These are phyloP conservation scores for Pichia scutulata DNA, from an alignment of 805 yeast species.

Conservation along the genomic window DNA sequence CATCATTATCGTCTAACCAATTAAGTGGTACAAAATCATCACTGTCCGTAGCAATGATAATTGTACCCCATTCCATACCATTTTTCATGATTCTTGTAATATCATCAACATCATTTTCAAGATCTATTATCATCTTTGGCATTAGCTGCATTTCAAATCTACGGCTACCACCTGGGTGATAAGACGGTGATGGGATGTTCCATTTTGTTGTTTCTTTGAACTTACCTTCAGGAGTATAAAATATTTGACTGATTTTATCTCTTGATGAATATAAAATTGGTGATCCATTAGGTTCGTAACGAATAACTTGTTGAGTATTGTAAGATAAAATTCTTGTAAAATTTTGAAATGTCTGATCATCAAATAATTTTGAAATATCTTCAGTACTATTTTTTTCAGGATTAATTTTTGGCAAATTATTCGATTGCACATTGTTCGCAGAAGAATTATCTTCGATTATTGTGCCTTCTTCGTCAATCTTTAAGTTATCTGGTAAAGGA, in stretches of 20 bases:
- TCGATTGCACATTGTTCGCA: slow-evolving; percentile 6
- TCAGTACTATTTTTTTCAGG: slow-evolving; percentile 25
- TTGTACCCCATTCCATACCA: slow-evolving; percentile 98
- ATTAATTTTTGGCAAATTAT: slow-evolving; percentile 16
- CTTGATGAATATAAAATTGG: slow-evolving; percentile 68
- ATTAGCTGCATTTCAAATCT: slow-evolving; percentile 83
- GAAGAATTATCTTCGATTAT: slow-evolving; percentile 9
- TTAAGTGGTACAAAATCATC: slow-evolving; percentile 13
- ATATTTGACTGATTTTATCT: slow-evolving; percentile 44
- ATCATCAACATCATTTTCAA: slow-evolving; percentile 42
- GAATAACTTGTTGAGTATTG: slow-evolving; percentile 79
- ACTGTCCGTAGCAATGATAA: slow-evolving; percentile 58
- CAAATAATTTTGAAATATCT: slow-evolving; percentile 46
- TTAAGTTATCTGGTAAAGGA: slow-evolving; percentile 36
- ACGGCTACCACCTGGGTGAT: slow-evolving; percentile 51
- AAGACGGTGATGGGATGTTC: slow-evolving; percentile 51
- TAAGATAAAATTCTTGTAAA: slow-evolving; percentile 70
- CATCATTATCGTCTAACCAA: slow-evolving; percentile 15
- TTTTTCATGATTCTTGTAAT: slow-evolving; percentile 38
- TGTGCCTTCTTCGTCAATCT: slow-evolving; percentile 11
- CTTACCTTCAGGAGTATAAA: slow-evolving; percentile 23
- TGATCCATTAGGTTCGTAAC: slow-evolving; percentile 73
- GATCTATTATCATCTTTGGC: slow-evolving; percentile 86
- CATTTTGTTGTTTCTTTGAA: slow-evolving; percentile 15
- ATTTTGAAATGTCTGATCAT: slow-evolving; percentile 72